Evolutionary conservation across 176 grass and related monocot species (phyloP), one percentile per base, ranked within the genome.

Genomic region (Carex parvula): DNA sequence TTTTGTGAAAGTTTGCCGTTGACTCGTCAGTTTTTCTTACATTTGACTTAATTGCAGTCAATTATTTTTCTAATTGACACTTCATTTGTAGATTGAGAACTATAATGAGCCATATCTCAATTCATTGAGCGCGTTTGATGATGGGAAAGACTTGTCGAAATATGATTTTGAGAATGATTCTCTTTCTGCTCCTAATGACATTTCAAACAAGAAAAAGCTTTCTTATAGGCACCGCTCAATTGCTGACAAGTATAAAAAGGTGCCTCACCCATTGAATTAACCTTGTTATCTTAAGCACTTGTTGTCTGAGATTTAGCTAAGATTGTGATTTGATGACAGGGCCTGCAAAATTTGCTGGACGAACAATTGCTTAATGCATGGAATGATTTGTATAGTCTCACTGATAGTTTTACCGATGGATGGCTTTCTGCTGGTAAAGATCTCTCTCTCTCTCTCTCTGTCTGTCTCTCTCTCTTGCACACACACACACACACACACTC

Each of bases 401-500:
- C 95, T n/a, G 95, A 98, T 57, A 86, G 74, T 80, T 94, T 90
- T 81, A 91, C 91, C 60, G 89, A 98, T 71, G 88, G 84, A 18
- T 98, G 95, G 95, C 92, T 98, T 91, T 94, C 91, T 57, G 91
- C 92, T 70, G 95, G 95, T 95, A 93, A 85, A 81, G 37, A 30
- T 78, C 3, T 82, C 4, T 77, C 74, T 80, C 18, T n/a, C n/a
- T 14, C 8, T 55, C 13, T 55, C 2, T 44, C 7, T 42, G 2
- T 71, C 15, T 70, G 4, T 6, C 18, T 8, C 8, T 42, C 8
- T 71, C 17, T 71, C 6, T 2, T 6, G 37, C 37, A 5, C 20
- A 0, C 20, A 12, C 7, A 62, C 60, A 24, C 60, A 62, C 20
- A 62, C 60, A 62, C 60, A 24, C n/a, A n/a, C n/a, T n/a, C n/a